These are phyloP conservation scores for Penstemon davidsonii DNA, from an alignment of 257 asterid species.

Conservation along the genomic window DNA sequence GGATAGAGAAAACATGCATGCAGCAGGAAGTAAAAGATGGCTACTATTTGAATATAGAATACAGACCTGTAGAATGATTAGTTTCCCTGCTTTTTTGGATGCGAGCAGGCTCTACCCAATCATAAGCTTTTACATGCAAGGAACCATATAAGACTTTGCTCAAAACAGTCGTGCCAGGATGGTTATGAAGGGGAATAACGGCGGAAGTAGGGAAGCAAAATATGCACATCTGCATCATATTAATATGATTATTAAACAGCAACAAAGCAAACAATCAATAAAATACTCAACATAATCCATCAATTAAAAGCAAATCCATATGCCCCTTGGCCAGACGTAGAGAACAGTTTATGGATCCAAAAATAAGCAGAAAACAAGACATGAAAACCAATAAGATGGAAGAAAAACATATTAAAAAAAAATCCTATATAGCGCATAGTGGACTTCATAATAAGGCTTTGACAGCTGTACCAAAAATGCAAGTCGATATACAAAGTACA, in stretches of 20 bases:
- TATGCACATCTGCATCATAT: constrained; percentile 84
- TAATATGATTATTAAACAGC: constrained; percentile 32
- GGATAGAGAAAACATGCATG: constrained; percentile 13
- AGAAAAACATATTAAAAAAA: neutral
- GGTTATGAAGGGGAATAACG: constrained; percentile 94
- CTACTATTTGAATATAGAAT: constrained; percentile 22
- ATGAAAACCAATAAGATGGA: neutral
- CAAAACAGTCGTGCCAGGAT: constrained; percentile 93
- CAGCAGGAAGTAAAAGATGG: constrained; percentile 16
- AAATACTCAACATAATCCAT: constrained; percentile 8
- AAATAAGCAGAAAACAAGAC: neutral
- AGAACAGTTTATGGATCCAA: neutral
- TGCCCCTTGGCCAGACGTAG: neutral
- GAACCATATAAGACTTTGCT: constrained; percentile 97
- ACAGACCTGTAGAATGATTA: constrained; percentile 63
- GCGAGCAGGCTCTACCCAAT: constrained; percentile 91
- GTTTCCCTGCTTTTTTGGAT: constrained; percentile 47
- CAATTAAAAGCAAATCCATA: neutral
- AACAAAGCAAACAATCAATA: constrained; percentile 1
- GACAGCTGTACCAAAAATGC: neutral
- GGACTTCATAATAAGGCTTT: constrained; percentile 15
- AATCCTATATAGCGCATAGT: neutral
- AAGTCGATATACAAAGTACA: neutral
- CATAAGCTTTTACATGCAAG: constrained; percentile 88
- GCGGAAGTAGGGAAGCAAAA: constrained; percentile 94